A percentile compares a stretch with the other conserved stretches of the same genome.
phyloP scores from a whole-genome alignment of 805 yeast species.

The Millerago galiae region DNA sequence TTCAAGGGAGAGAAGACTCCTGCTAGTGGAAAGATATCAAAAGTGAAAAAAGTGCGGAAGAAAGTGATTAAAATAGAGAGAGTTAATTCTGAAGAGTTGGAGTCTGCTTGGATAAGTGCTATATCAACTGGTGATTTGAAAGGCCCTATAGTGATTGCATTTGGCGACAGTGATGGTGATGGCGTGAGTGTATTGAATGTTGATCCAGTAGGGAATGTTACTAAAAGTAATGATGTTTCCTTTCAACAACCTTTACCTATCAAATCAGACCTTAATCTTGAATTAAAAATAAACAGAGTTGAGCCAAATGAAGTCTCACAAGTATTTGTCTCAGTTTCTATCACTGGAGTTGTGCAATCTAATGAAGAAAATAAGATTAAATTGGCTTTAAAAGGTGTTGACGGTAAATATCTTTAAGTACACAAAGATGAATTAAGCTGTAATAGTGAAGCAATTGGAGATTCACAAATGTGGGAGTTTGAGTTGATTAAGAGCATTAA shows the following conservation, averaged over 20 bases:
- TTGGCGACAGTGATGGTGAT: not conserved
- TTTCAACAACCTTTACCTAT: conserved; percentile 1
- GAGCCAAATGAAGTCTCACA: conserved; percentile 29
- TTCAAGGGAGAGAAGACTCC: conserved; percentile 30
- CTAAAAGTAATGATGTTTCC: not conserved
- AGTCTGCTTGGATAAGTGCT: conserved; percentile 24
- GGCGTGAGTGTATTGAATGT: not conserved
- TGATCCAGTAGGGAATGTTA: conserved; percentile 1
- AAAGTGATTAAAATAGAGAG: not conserved
- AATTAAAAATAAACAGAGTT: conserved; percentile 10
- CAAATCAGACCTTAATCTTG: not conserved
- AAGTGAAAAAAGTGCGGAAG: conserved; percentile 8
- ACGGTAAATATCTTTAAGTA: conserved; percentile 23
- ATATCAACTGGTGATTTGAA: conserved; percentile 19
- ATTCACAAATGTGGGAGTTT: conserved; percentile 22
- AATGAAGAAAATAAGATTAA: conserved; percentile 8
- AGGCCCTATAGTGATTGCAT: conserved; percentile 28
- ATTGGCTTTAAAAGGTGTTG: conserved; percentile 24
- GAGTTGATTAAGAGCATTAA: conserved; percentile 8
- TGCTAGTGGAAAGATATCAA: conserved; percentile 9
- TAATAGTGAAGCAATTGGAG: conserved; percentile 28
- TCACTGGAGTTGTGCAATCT: conserved; percentile 6
- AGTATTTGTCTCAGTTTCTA: conserved; percentile 24
- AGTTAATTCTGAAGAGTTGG: conserved; percentile 5
- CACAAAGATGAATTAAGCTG: conserved; percentile 19